Conservation (phyloP, 164 flowering plant genomes). For the Cinnamomum micranthum region DNA sequence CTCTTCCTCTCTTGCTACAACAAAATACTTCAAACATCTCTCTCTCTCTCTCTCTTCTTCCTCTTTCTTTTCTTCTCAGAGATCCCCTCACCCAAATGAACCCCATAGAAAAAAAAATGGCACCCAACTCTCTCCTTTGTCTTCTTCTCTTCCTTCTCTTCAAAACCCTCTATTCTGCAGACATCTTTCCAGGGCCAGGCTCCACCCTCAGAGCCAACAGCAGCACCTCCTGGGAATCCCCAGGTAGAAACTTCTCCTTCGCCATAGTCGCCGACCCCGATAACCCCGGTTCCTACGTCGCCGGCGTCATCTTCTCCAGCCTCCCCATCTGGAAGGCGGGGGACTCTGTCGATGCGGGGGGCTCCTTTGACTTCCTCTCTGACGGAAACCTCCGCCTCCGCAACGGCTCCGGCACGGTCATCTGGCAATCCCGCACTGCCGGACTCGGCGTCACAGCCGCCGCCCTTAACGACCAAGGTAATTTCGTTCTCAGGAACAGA, state of each 20-base stretch:
- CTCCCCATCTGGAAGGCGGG: conserved; percentile 31
- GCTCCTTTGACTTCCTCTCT: conserved; percentile 18
- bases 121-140: neutral
- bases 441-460: conserved; percentile 26
- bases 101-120: too few relatives aligned
- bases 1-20: too few relatives aligned
- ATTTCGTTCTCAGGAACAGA: conserved; percentile 7
- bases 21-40: neutral
- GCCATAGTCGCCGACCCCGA: conserved; percentile 24
- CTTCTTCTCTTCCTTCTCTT: neutral
- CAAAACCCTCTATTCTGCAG: neutral
- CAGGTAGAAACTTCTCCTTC: conserved; percentile 27
- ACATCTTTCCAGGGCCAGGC: conserved; percentile 5
- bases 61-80: neutral
- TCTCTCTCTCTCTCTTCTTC: neutral
- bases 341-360: conserved; percentile 17
- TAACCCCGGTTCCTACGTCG: conserved; percentile 14
- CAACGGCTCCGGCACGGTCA: conserved; percentile 23
- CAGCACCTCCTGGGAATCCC: conserved; percentile 26
- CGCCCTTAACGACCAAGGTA: conserved; percentile 27
- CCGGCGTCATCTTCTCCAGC: conserved; percentile 19
- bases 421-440: conserved; percentile 32
- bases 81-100: neutral
- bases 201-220: conserved; percentile 8
- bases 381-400: conserved; percentile 33